Conservation (phyloP, 495 filamentous ascomycete genomes). For the Hypoxylon perforatum region DNA sequence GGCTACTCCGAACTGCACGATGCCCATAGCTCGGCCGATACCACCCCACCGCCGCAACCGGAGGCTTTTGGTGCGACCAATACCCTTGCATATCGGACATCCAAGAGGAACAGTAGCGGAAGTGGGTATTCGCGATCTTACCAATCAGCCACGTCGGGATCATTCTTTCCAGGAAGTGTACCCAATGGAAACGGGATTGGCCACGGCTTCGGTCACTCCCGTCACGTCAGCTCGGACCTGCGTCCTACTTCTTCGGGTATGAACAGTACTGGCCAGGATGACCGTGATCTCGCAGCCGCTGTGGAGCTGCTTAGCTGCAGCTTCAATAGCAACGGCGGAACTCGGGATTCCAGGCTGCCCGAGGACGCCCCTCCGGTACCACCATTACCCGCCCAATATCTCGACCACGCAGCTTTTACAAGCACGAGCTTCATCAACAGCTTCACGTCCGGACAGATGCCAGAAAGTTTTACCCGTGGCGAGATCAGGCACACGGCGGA, state of each 20-base stretch:
- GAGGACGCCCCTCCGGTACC: constrained; percentile 88
- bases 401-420: constrained; percentile 61
- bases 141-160: constrained; percentile 74
- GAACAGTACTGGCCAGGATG: constrained; percentile 74
- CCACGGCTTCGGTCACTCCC: constrained; percentile 66
- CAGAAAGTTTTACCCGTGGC: constrained; percentile 62
- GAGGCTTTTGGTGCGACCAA: constrained; percentile 55
- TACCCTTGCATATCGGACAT: constrained; percentile 59
- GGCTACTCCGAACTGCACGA: constrained; percentile 82
- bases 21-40: constrained; percentile 73
- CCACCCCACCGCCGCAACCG: constrained; percentile 73
- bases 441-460: constrained; percentile 61
- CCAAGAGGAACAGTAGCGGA: constrained; percentile 73
- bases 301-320: constrained; percentile 91
- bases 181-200: constrained; percentile 59
- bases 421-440: constrained; percentile 64
- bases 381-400: constrained; percentile 77
- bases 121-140: constrained; percentile 84
- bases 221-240: constrained; percentile 65
- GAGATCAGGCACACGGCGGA: constrained; percentile 59
- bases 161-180: constrained; percentile 62
- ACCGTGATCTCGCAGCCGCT: constrained; percentile 86
- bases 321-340: constrained; percentile 76
- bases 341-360: constrained; percentile 74
- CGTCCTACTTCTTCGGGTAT: constrained; percentile 70